Conservation (phyloP, 106 monocot genomes). For the Gastrodia elata region DNA sequence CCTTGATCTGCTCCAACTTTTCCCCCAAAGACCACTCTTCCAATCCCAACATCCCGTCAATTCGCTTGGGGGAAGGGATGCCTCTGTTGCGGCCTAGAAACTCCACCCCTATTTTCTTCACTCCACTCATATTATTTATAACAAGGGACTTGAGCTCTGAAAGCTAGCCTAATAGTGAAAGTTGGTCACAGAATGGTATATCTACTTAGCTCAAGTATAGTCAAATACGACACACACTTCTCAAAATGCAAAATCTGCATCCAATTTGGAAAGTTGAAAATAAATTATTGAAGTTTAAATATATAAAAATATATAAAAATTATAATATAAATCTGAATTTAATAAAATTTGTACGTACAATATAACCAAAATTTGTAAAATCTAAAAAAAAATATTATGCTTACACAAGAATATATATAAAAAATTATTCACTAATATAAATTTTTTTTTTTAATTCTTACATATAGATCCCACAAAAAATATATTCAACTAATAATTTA, state of each 20-base stretch:
- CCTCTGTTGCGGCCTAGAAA: not conserved
- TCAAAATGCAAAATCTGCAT: not conserved
- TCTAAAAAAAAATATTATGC: no score
- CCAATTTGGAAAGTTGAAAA: conserved; percentile 13
- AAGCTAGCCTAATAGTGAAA: conserved; percentile 1
- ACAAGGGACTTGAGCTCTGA: not conserved
- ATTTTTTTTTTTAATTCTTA: no score
- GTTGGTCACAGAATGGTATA: not conserved
- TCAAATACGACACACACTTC: not conserved
- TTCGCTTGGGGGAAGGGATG: conserved; percentile 27
- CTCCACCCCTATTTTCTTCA: conserved; percentile 6
- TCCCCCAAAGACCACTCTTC: conserved; percentile 20
- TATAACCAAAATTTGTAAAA: no score
- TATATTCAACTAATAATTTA: no score
- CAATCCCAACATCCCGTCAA: conserved; percentile 16
- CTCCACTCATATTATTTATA: not conserved
- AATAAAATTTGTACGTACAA: no score
- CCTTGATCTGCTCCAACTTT: not conserved
- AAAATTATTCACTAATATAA: no score
- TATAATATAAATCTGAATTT: no score
- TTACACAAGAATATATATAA: no score
- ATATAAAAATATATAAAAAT: no score
- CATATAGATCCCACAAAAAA: no score
- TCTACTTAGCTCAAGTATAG: not conserved
- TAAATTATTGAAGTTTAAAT: no score